Evolutionary conservation across 345 rosid species (phyloP).

Genomic region (Salix brachista): DNA sequence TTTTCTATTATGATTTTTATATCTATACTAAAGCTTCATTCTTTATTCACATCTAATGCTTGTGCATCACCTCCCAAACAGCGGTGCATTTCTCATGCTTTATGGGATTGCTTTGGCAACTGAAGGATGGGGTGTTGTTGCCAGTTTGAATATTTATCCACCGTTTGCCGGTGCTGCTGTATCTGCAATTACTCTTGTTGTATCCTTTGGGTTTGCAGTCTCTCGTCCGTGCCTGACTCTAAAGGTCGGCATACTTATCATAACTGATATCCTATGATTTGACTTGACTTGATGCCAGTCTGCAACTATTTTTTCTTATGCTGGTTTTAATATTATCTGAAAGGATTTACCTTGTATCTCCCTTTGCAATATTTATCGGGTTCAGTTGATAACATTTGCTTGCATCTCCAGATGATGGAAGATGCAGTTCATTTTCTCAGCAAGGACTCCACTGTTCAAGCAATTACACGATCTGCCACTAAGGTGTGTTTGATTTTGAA

Average conservation of each 20-base stretch:
- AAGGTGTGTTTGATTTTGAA: slow-evolving; percentile 53
- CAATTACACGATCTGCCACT: slow-evolving; percentile 93
- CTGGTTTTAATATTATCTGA: not conserved
- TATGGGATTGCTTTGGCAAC: slow-evolving; percentile 97
- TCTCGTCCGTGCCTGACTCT: slow-evolving; percentile 98
- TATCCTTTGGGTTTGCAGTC: slow-evolving; percentile 98
- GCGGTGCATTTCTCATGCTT: slow-evolving; percentile 92
- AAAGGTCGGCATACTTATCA: slow-evolving; percentile 49
- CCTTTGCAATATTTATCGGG: not conserved
- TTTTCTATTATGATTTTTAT: slow-evolving; percentile 7
- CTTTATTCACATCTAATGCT: slow-evolving; percentile 12
- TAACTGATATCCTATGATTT: not conserved
- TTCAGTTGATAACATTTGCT: slow-evolving; percentile 22
- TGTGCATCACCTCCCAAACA: slow-evolving; percentile 28
- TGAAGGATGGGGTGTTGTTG: slow-evolving; percentile 99
- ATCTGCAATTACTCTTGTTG: slow-evolving; percentile 93
- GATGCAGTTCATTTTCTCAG: slow-evolving; percentile 96
- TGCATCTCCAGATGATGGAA: slow-evolving; percentile 83
- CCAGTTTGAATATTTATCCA: slow-evolving; percentile 93
- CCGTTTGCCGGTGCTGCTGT: slow-evolving; percentile 99
- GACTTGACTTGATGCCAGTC: not conserved
- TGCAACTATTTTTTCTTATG: not conserved
- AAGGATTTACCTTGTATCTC: not conserved
- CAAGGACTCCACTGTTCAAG: slow-evolving; percentile 95
- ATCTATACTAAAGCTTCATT: not conserved